phyloP scores from a whole-genome alignment of 1,284 basidiomycete species.

The Abortiporus biennis region DNA sequence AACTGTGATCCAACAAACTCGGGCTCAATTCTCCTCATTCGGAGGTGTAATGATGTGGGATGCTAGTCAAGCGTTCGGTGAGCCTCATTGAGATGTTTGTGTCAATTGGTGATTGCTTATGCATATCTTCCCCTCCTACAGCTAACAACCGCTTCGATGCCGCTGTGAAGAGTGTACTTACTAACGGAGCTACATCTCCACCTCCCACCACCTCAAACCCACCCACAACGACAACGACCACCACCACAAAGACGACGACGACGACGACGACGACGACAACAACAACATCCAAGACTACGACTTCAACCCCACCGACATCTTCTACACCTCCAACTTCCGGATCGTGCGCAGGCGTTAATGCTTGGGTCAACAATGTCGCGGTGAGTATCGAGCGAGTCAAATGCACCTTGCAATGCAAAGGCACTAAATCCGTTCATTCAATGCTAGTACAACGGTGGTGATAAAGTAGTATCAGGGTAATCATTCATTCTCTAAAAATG shows the following conservation, averaged over 20 bases:
- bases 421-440: background rate
- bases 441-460: slow-evolving; percentile 39
- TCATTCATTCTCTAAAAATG: slow-evolving; percentile 3
- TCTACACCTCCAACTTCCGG: slow-evolving; percentile 18
- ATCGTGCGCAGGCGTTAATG: slow-evolving; percentile 40
- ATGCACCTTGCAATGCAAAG: background rate
- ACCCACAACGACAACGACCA: slow-evolving; percentile 19
- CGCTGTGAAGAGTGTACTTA: slow-evolving; percentile 46
- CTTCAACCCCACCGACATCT: slow-evolving; percentile 14
- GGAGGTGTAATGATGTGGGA: slow-evolving; percentile 71
- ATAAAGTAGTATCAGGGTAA: slow-evolving; percentile 35
- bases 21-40: slow-evolving; percentile 51
- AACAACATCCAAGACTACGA: slow-evolving; percentile 20
- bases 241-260: slow-evolving; percentile 15
- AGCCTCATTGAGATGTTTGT: no score
- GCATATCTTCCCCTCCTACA: slow-evolving; percentile 14
- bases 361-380: slow-evolving; percentile 38
- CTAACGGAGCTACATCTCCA: slow-evolving; percentile 24
- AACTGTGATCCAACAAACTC: slow-evolving; percentile 36
- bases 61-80: slow-evolving; percentile 52
- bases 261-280: slow-evolving; percentile 21
- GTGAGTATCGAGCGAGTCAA: slow-evolving; percentile 27
- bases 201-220: slow-evolving; percentile 19
- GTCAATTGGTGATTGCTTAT: background rate
- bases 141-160: slow-evolving; percentile 47